Conservation (phyloP, 2,329 filamentous ascomycete genomes). For the Cercospora sojina region DNA sequence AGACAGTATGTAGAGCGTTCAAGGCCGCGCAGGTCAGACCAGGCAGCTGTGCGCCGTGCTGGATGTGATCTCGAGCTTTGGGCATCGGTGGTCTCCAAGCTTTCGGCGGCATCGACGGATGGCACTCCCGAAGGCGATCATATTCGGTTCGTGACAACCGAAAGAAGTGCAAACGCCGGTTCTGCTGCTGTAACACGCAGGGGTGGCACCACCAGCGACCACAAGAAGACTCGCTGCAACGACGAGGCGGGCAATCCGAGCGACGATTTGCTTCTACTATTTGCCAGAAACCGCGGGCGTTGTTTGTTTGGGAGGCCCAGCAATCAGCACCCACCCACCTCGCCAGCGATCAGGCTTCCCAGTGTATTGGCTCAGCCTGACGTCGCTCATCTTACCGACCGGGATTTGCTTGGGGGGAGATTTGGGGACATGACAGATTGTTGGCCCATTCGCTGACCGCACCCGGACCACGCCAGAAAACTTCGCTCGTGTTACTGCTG, state of each 20-base stretch:
- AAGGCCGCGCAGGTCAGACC: not conserved
- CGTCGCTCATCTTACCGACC: constrained; percentile 3
- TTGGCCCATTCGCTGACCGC: not conserved
- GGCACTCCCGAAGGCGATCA: not conserved
- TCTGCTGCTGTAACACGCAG: constrained; percentile 5
- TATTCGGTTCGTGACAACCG: not conserved
- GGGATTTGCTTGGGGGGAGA: constrained; percentile 9
- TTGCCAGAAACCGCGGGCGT: not conserved
- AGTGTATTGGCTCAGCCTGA: constrained; percentile 2
- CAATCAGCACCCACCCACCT: not conserved
- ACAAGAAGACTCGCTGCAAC: not conserved
- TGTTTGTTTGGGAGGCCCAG: not conserved
- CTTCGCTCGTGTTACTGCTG: not conserved
- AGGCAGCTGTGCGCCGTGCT: not conserved
- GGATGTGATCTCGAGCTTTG: not conserved
- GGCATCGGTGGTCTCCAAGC: not conserved
- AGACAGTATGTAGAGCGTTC: not conserved
- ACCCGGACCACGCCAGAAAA: not conserved
- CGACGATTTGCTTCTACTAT: not conserved
- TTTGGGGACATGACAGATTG: constrained; percentile 5
- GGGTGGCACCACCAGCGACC: constrained; percentile 3
- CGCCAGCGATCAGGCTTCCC: not conserved
- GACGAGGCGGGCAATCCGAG: not conserved
- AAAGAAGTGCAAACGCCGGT: constrained; percentile 6
- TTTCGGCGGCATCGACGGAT: not conserved